phyloP scores from a whole-genome alignment of 1,284 basidiomycete genomes.

The Naganishia sp. region DNA sequence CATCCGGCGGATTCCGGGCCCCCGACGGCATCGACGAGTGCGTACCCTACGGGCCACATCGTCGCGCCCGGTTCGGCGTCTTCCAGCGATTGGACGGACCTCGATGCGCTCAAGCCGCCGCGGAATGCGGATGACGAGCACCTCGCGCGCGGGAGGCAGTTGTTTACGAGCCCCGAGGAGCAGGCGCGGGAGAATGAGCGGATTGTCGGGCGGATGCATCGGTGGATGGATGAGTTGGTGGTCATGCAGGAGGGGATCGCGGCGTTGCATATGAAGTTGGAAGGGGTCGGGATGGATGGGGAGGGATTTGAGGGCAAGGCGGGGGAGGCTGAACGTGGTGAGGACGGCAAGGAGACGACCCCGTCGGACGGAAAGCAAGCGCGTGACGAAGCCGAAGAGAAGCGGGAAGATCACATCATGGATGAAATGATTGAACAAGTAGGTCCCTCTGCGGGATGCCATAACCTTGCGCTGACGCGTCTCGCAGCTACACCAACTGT shows the following conservation, averaged over 20 bases:
- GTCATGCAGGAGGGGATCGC: slow-evolving; percentile 19
- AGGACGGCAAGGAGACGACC: neutral
- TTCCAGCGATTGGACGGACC: slow-evolving; percentile 2
- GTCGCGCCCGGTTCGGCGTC: slow-evolving; percentile 1
- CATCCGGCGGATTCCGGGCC: slow-evolving; percentile 8
- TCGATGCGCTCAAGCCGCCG: slow-evolving; percentile 11
- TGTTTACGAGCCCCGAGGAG: slow-evolving; percentile 4
- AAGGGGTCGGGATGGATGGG: neutral
- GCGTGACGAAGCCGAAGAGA: slow-evolving; percentile 1
- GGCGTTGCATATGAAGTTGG: slow-evolving; percentile 19
- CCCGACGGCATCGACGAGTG: neutral
- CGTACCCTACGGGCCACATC: slow-evolving; percentile 4
- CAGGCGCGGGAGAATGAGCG: slow-evolving; percentile 8
- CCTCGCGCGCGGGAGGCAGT: neutral
- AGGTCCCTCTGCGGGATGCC: neutral
- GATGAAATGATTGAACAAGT: slow-evolving; percentile 21
- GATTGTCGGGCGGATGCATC: slow-evolving; percentile 9
- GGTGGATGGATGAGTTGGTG: slow-evolving; percentile 19
- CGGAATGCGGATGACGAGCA: slow-evolving; percentile 20
- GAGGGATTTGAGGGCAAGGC: neutral
- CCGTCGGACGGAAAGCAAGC: neutral
- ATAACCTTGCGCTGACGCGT: neutral
- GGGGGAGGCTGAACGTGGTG: neutral
- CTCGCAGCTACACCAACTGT: slow-evolving; percentile 14
- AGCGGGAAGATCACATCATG: slow-evolving; percentile 20